Conservation (phyloP, 129 eudicot species). For the Escallonia herrerae region DNA sequence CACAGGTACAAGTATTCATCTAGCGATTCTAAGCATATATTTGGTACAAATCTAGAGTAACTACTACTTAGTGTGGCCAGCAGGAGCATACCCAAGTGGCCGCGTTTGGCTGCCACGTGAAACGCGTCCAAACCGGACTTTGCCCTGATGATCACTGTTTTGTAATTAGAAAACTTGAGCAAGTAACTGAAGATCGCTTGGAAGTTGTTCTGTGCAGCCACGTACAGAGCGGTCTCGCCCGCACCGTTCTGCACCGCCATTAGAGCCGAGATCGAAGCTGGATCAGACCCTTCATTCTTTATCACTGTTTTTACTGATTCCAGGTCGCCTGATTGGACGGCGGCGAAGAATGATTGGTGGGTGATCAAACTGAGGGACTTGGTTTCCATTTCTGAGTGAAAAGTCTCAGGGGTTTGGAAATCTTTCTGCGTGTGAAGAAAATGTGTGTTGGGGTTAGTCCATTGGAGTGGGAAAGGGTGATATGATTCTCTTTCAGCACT, state of each 20-base stretch:
- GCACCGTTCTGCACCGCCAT: slow-evolving; percentile 64
- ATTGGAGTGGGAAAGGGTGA: slow-evolving; percentile 22
- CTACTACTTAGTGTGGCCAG: too few relatives aligned
- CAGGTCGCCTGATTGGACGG: slow-evolving; percentile 69
- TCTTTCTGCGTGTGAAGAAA: not conserved
- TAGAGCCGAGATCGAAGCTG: slow-evolving; percentile 33
- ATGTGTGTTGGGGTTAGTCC: slow-evolving; percentile 15
- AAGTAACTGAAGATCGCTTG: slow-evolving; percentile 46
- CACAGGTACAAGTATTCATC: too few relatives aligned
- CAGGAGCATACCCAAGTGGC: slow-evolving; percentile 58
- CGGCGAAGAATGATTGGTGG: slow-evolving; percentile 72
- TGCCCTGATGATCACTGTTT: slow-evolving; percentile 50
- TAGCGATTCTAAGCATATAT: too few relatives aligned
- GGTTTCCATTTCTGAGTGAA: slow-evolving; percentile 32
- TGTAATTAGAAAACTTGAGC: slow-evolving; percentile 54
- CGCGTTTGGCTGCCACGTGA: slow-evolving; percentile 71
- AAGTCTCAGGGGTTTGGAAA: not conserved
- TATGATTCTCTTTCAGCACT: slow-evolving; percentile 6
- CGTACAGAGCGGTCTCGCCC: slow-evolving; percentile 70
- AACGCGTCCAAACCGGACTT: slow-evolving; percentile 68
- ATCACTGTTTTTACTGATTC: slow-evolving; percentile 46
- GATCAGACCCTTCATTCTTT: slow-evolving; percentile 47
- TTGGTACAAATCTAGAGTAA: too few relatives aligned
- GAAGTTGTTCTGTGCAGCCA: slow-evolving; percentile 59
- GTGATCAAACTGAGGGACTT: slow-evolving; percentile 62